phyloP scores from a whole-genome alignment of 2,329 filamentous ascomycete species.

The Neopestalotiopsis rosae region DNA sequence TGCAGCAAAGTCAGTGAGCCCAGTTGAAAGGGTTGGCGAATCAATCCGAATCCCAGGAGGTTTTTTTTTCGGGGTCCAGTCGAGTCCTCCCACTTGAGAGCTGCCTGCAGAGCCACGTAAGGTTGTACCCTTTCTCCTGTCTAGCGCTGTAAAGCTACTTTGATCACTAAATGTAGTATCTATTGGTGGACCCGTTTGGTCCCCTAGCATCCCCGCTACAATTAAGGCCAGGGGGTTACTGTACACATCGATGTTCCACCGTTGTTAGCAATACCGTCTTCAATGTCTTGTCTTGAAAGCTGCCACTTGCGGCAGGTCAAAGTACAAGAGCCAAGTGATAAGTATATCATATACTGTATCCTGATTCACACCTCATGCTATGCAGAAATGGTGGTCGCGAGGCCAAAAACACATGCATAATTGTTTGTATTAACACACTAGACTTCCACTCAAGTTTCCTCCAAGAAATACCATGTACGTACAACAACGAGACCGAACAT shows the following conservation, averaged over 20 bases:
- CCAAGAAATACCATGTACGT: too few species aligned
- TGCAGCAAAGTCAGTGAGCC: background rate
- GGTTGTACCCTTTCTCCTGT: background rate
- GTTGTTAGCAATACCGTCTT: background rate
- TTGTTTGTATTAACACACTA: too few species aligned
- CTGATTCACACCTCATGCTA: background rate
- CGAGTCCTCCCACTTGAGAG: too few species aligned
- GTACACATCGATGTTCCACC: too few species aligned
- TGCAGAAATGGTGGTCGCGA: too few species aligned
- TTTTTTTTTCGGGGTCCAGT: background rate
- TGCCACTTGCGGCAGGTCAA: background rate
- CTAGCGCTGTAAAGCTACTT: background rate
- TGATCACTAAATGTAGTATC: background rate
- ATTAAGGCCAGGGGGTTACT: background rate
- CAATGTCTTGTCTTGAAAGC: background rate
- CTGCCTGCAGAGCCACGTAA: background rate
- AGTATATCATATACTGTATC: background rate
- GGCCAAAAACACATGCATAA: too few species aligned
- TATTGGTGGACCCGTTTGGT: background rate
- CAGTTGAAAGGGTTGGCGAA: background rate
- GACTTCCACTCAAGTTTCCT: too few species aligned
- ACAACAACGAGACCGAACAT: background rate
- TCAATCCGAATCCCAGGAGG: background rate
- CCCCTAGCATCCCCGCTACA: background rate
- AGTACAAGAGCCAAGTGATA: background rate